Percentiles rank a stretch among this genome's conserved stretches.
These are phyloP conservation scores for Tetragonia tetragonoides DNA, from an alignment of 148 eudicot species.

Conservation along the genomic window DNA sequence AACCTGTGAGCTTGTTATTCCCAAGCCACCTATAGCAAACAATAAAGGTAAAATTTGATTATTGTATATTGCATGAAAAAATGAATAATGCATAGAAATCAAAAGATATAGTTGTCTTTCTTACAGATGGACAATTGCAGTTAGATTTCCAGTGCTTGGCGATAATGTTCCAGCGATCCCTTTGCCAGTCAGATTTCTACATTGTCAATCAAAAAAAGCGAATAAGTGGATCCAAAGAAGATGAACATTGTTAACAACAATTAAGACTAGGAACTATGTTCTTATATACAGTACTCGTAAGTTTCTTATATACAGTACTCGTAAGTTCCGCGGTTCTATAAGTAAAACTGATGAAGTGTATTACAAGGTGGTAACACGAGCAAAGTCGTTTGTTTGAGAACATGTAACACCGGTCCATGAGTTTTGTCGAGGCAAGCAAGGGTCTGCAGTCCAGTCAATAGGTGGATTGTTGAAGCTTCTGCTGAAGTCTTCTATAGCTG, in stretches of 20 bases:
- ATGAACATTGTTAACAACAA: neutral
- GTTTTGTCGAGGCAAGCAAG: constrained; percentile 65
- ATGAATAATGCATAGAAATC: neutral
- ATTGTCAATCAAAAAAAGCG: constrained; percentile 9
- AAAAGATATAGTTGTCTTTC: constrained; percentile 7
- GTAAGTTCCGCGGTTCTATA: neutral
- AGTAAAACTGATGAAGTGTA: constrained; percentile 35
- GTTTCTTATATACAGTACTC: neutral
- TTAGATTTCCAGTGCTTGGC: constrained; percentile 39
- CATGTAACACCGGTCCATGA: constrained; percentile 78
- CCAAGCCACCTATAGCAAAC: constrained; percentile 55
- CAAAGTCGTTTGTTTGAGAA: constrained; percentile 23
- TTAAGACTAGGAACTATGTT: neutral
- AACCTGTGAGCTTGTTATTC: constrained; percentile 60
- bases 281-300: neutral
- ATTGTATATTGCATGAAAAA: too few relatives aligned
- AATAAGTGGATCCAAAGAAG: neutral
- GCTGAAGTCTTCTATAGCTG: constrained; percentile 46
- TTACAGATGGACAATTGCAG: constrained; percentile 52
- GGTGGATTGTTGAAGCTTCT: constrained; percentile 53
- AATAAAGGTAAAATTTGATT: neutral
- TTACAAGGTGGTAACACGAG: constrained; percentile 53
- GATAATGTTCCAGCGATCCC: constrained; percentile 59
- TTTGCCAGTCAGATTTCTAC: constrained; percentile 61
- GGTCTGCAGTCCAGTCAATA: constrained; percentile 83